Evolutionary conservation across 352 stramenopile species (phyloP).

Genomic region (Aphanomyces stellatus): DNA sequence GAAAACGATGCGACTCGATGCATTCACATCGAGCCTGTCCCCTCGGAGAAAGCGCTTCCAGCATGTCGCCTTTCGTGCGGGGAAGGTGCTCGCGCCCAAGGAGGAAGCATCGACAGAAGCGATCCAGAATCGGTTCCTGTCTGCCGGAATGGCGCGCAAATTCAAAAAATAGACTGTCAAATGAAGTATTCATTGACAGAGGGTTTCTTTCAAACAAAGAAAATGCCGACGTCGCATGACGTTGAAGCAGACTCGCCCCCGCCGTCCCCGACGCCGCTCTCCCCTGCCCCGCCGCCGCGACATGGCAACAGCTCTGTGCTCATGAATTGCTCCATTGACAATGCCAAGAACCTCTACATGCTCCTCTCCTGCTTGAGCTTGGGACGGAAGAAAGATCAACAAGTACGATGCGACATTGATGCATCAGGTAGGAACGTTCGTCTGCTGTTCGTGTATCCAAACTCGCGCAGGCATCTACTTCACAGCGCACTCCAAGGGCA

Average conservation of each 20-base stretch:
- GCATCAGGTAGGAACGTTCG: slow-evolving; percentile 32
- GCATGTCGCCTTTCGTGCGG: slow-evolving; percentile 8
- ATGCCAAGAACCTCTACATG: slow-evolving; percentile 65
- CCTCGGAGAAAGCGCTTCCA: slow-evolving; percentile 9
- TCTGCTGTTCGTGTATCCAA: background rate
- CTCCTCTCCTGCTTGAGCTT: slow-evolving; percentile 50
- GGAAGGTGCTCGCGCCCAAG: background rate
- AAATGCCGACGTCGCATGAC: background rate
- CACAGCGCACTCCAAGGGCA: slow-evolving; percentile 72
- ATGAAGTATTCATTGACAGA: too few relatives aligned
- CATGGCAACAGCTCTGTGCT: background rate
- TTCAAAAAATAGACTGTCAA: background rate
- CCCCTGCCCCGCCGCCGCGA: background rate
- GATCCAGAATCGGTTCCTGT: slow-evolving; percentile 1
- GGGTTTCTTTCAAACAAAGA: too few relatives aligned
- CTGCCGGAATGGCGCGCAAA: background rate
- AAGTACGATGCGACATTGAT: slow-evolving; percentile 71
- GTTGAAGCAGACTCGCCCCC: background rate
- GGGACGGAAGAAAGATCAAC: slow-evolving; percentile 64
- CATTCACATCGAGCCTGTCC: background rate
- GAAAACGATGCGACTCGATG: background rate
- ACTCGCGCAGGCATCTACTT: slow-evolving; percentile 26
- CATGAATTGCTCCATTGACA: slow-evolving; percentile 25
- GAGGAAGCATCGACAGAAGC: background rate
- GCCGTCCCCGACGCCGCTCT: background rate